Evolutionary conservation across 164 flowering plant genomes (phyloP).

Genomic region (Tinospora cordifolia): DNA sequence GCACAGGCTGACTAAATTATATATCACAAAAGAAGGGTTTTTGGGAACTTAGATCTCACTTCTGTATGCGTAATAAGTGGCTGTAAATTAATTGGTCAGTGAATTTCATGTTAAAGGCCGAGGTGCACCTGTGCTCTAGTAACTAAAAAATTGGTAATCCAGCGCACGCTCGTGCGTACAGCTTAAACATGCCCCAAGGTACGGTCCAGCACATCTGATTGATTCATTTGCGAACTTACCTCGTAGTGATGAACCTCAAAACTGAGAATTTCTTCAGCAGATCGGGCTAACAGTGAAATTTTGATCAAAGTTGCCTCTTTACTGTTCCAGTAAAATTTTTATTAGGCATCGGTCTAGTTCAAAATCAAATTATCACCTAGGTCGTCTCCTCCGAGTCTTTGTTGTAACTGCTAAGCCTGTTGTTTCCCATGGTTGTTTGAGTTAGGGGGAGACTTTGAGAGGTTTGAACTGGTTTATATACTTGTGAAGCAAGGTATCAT

Average conservation of each 20-base stretch:
- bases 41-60: not conserved
- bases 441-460: constrained; percentile 34
- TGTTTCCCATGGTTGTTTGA: constrained; percentile 28
- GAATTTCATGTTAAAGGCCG: not conserved
- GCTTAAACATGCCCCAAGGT: constrained; percentile 6
- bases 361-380: not conserved
- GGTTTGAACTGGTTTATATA: constrained; percentile 38
- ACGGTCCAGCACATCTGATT: constrained; percentile 1
- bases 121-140: constrained; percentile 20
- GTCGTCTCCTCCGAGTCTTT: constrained; percentile 14
- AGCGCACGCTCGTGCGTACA: constrained; percentile 7
- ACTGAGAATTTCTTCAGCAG: not conserved
- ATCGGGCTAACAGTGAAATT: not conserved
- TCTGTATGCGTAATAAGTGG: too few relatives aligned
- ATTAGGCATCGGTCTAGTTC: not conserved
- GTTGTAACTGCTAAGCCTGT: constrained; percentile 13
- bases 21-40: not conserved
- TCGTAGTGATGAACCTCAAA: not conserved
- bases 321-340: too few relatives aligned
- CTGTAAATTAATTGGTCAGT: too few relatives aligned
- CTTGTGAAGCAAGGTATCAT: constrained; percentile 62
- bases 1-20: too few relatives aligned
- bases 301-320: too few relatives aligned
- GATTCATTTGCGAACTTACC: not conserved
- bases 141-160: constrained; percentile 22